Conservation (phyloP, 2,329 filamentous ascomycete genomes). For the Pseudonectria buxi region DNA sequence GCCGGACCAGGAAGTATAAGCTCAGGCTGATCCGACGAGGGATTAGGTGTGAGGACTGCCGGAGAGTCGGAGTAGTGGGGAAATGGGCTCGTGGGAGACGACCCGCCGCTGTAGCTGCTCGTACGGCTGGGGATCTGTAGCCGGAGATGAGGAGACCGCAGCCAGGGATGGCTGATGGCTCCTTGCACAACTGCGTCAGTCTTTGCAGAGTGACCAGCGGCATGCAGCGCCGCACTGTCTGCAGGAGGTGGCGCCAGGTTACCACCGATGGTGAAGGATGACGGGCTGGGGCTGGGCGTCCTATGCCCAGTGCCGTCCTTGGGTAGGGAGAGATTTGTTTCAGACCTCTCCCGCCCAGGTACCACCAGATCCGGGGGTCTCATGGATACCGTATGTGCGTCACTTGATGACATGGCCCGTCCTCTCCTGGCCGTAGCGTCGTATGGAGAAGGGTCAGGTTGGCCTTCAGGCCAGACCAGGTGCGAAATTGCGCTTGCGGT, state of each 20-base stretch:
- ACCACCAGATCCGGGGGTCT: slow-evolving; percentile 14
- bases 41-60: slow-evolving; percentile 34
- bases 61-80: slow-evolving; percentile 60
- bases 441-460: slow-evolving; percentile 2
- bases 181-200: slow-evolving; percentile 7
- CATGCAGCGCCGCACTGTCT: too few relatives aligned
- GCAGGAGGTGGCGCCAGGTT: slow-evolving; percentile 36
- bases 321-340: slow-evolving; percentile 14
- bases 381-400: slow-evolving; percentile 18
- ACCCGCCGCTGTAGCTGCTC: slow-evolving; percentile 36
- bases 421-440: slow-evolving; percentile 12
- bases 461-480: slow-evolving; percentile 6
- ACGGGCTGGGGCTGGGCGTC: slow-evolving; percentile 23
- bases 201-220: slow-evolving; percentile 14
- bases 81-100: slow-evolving; percentile 56
- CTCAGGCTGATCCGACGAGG: slow-evolving; percentile 41
- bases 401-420: slow-evolving; percentile 43
- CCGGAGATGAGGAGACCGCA: slow-evolving; percentile 25
- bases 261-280: slow-evolving; percentile 30
- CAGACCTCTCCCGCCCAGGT: slow-evolving; percentile 14
- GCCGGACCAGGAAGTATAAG: slow-evolving; percentile 37
- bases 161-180: slow-evolving; percentile 3
- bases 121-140: slow-evolving; percentile 42
- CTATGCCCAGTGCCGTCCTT: slow-evolving; percentile 13
- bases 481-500: slow-evolving; percentile 21